Evolutionary conservation across 2,329 filamentous ascomycete genomes (phyloP).

Genomic region (Apiospora phragmitis): DNA sequence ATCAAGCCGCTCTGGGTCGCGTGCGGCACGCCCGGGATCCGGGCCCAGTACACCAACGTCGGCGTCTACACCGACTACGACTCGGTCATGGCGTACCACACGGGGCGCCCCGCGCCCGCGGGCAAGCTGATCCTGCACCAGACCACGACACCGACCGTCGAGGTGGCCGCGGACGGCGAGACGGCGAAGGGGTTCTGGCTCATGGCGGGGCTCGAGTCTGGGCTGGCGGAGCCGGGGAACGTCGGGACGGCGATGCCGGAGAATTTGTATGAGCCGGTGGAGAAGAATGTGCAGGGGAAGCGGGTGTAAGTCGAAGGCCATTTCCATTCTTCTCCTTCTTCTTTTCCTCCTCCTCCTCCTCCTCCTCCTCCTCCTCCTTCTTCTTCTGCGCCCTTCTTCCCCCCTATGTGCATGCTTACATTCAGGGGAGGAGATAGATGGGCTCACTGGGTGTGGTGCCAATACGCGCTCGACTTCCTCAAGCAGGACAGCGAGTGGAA

Average conservation of each 20-base stretch:
- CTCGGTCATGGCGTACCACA: slow-evolving; percentile 6
- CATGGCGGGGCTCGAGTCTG: background rate
- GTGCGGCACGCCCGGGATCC: background rate
- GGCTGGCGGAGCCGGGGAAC: background rate
- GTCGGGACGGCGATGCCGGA: background rate
- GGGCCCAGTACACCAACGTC: slow-evolving; percentile 3
- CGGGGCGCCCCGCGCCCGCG: background rate
- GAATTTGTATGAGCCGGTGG: background rate
- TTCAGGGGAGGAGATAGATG: background rate
- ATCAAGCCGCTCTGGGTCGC: background rate
- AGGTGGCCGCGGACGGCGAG: background rate
- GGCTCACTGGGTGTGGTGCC: slow-evolving; percentile 2
- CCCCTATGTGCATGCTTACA: background rate
- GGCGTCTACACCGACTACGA: slow-evolving; percentile 4
- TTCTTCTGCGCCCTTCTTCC: no score
- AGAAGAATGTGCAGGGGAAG: slow-evolving; percentile 2
- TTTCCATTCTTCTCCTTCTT: background rate
- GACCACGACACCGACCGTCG: background rate
- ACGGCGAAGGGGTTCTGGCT: background rate
- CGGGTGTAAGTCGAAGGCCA: background rate
- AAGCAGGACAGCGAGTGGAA: slow-evolving; percentile 2
- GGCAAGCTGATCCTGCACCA: background rate
- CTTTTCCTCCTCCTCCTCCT: background rate
- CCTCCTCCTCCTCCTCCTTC: no score
- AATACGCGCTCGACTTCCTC: background rate